Evolutionary conservation across 1,284 basidiomycete genomes (phyloP), one percentile per base, ranked within the genome.

Genomic region (Naganishia sp.): DNA sequence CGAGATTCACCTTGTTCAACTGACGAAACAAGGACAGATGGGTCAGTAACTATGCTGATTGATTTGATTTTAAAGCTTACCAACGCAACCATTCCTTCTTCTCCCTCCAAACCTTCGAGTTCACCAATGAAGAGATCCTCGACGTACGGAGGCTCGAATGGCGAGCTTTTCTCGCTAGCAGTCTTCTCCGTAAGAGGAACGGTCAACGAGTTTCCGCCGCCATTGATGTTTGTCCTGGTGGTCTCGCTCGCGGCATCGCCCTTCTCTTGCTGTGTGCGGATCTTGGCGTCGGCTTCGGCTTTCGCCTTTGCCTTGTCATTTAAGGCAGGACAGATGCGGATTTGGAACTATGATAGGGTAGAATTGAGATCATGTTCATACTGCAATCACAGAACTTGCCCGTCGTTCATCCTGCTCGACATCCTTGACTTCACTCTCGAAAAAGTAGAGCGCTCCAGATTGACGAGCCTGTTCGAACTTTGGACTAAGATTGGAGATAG

Each of bases 121-220:
- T 89, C 86, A 0, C 90, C 90, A 3, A 94, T 78, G 71, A 86
- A 84, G 39, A 94, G 81, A 56, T 87, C 86, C 7, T 84, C 82
- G 50, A 86, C 85, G 76, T 94, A 94, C 1, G 92, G 92, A 6
- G 90, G 88, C 39, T 83, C 80, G 77, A 94, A 93, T 0, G 90
- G 91, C 13, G 64, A 66, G 11, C 54, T 48, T 74, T 93, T 86
- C 9, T 77, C 68, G 31, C 78, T 79, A 15, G 50, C 61, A 10
- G 56, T 66, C 33, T 66, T 31, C 33, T 48, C 33, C 45, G 33
- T 42, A 33, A 55, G 13, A 16, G 53, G 53, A 4, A 55, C 53
- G 23, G 53, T 42, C 18, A 3, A 60, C 56, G n/a, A 70, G 70
- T 67, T 77, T 74, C 44, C 71, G 21, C 25, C 13, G 13, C 42